Conservation (phyloP, 768 basidiomycete genomes). For the Hygrophorus russula region DNA sequence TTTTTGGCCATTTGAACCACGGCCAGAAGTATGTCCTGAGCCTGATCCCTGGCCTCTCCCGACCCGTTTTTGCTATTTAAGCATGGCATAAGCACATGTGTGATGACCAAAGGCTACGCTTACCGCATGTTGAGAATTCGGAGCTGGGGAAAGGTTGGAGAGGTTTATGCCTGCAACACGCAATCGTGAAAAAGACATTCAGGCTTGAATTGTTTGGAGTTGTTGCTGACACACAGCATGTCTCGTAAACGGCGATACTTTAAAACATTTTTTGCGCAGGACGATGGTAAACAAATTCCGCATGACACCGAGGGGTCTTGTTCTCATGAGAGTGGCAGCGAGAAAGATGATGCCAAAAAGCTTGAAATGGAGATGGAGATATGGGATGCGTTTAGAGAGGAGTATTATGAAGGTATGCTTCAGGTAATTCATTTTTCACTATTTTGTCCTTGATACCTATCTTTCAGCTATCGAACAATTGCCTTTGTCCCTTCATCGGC, state of each 20-base stretch:
- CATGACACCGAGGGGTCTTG: neutral
- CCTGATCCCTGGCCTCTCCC: constrained; percentile 91
- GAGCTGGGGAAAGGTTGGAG: constrained; percentile 65
- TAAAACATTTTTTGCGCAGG: constrained; percentile 24
- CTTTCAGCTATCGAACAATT: constrained; percentile 63
- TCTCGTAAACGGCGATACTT: constrained; percentile 37
- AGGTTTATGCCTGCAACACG: constrained; percentile 38
- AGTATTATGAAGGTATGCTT: constrained; percentile 61
- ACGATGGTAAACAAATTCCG: constrained; percentile 7
- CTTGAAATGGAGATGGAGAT: constrained; percentile 33
- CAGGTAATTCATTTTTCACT: neutral
- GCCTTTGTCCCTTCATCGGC: constrained; percentile 62
- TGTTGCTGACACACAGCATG: neutral
- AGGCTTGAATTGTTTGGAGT: neutral
- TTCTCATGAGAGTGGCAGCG: neutral
- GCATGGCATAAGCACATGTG: constrained; percentile 6
- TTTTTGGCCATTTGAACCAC: constrained; percentile 94
- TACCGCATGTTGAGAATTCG: constrained; percentile 60
- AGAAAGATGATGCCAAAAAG: neutral
- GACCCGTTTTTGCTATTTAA: constrained; percentile 76
- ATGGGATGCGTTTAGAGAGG: constrained; percentile 70
- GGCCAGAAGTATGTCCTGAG: constrained; percentile 84
- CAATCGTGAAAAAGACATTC: constrained; percentile 26
- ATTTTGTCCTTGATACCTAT: neutral
- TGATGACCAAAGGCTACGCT: constrained; percentile 2